Evolutionary conservation across 306 rosid genomes (phyloP).

Genomic region (Prunus mume): DNA sequence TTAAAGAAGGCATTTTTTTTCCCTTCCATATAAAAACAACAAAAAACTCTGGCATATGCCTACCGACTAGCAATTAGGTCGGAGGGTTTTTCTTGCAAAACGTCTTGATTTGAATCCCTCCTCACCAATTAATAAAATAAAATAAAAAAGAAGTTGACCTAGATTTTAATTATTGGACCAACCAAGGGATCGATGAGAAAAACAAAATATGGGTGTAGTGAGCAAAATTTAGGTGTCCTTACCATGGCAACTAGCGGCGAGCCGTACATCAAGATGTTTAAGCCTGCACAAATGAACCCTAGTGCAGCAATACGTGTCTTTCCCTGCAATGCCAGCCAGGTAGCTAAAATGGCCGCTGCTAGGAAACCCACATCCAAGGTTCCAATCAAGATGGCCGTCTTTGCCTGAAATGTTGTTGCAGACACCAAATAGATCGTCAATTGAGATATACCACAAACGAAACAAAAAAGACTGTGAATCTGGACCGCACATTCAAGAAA

Average conservation of each 20-base stretch:
- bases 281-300: constrained; percentile 49
- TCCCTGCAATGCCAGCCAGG: constrained; percentile 44
- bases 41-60: no score
- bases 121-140: no score
- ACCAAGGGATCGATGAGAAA: no score
- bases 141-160: no score
- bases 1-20: no score
- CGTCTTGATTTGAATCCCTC: no score
- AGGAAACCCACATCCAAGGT: constrained; percentile 41
- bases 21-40: no score
- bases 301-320: constrained; percentile 38
- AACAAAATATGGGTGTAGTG: background rate
- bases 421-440: background rate
- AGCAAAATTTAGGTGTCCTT: background rate
- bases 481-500: no score
- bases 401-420: constrained; percentile 21
- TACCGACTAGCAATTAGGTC: no score
- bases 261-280: constrained; percentile 57
- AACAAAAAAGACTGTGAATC: no score
- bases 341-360: constrained; percentile 19
- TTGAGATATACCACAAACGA: background rate
- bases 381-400: constrained; percentile 34
- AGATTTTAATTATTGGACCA: no score
- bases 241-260: constrained; percentile 61
- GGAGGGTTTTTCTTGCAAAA: no score